These are phyloP conservation scores for Aspergillus sp. DNA, from an alignment of 2,329 filamentous ascomycete genomes.

Conservation along the genomic window DNA sequence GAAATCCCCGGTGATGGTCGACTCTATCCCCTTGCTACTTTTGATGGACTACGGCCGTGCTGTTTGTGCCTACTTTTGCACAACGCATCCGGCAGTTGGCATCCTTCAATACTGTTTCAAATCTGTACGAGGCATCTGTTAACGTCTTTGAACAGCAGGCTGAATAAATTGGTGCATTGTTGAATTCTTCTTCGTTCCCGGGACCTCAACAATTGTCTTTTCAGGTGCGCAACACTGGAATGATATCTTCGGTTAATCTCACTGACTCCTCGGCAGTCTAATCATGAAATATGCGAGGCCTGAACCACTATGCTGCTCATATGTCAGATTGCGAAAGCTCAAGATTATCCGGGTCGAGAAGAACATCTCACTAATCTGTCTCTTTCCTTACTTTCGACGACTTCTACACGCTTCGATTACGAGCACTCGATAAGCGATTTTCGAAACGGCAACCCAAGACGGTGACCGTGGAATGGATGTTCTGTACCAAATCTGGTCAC, in stretches of 20 bases:
- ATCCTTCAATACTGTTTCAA: conserved; percentile 25
- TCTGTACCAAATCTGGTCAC: conserved; percentile 74
- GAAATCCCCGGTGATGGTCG: conserved; percentile 31
- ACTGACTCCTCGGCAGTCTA: conserved; percentile 10
- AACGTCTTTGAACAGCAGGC: conserved; percentile 12
- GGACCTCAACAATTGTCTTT: neutral
- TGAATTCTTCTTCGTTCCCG: neutral
- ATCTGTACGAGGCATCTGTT: conserved; percentile 19
- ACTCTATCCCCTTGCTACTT: neutral
- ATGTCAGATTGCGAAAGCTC: conserved; percentile 6
- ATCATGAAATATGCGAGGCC: conserved; percentile 5
- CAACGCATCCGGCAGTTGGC: neutral
- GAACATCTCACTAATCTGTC: conserved; percentile 32
- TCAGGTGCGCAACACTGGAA: neutral
- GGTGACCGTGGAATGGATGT: conserved; percentile 56
- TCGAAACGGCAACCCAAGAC: conserved; percentile 36
- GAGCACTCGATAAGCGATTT: conserved; percentile 54
- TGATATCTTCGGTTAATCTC: neutral
- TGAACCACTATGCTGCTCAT: neutral
- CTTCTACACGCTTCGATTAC: conserved; percentile 45
- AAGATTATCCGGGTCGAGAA: conserved; percentile 55
- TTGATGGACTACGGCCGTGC: neutral
- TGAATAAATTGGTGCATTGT: neutral
- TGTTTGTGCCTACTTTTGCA: neutral
- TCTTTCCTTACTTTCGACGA: conserved; percentile 20